Percentiles rank a stretch among this genome's conserved stretches.
Evolutionary conservation across 768 basidiomycete genomes (phyloP).

Genomic region (Hygrocybe coccinea): DNA sequence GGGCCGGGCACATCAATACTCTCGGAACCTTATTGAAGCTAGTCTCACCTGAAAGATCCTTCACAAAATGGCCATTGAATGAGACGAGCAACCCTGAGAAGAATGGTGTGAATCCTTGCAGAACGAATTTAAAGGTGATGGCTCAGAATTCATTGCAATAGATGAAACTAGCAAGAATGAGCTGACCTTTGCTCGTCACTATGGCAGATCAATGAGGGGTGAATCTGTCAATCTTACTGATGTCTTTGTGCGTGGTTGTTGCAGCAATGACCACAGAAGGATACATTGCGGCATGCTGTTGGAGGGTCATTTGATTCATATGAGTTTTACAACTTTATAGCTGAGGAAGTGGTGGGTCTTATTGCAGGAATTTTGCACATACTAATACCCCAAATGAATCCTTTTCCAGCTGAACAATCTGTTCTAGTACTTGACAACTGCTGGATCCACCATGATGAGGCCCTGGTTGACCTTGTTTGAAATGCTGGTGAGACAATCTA

Average conservation of each 20-base stretch:
- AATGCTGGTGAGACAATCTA: slow-evolving; percentile 16
- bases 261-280: slow-evolving; percentile 33
- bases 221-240: slow-evolving; percentile 14
- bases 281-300: slow-evolving; percentile 31
- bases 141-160: slow-evolving; percentile 12
- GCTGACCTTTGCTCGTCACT: slow-evolving; percentile 18
- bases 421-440: slow-evolving; percentile 38
- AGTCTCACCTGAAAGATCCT: slow-evolving; percentile 18
- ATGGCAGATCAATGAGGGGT: slow-evolving; percentile 17
- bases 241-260: slow-evolving; percentile 30
- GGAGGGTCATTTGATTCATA: slow-evolving; percentile 31
- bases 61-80: slow-evolving; percentile 15
- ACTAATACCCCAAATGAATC: slow-evolving; percentile 31
- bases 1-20: too few species aligned
- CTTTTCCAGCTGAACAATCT: slow-evolving; percentile 24
- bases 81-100: slow-evolving; percentile 8
- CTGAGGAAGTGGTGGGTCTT: slow-evolving; percentile 31
- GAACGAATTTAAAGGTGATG: background rate
- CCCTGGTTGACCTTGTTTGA: slow-evolving; percentile 23
- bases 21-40: slow-evolving; percentile 12
- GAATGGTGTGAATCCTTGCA: background rate
- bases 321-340: slow-evolving; percentile 35
- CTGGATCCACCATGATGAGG: slow-evolving; percentile 33
- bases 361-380: background rate
- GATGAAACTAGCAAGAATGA: slow-evolving; percentile 30